Percentiles rank a stretch among this genome's conserved stretches.
phyloP scores from a whole-genome alignment of 2,329 filamentous ascomycete genomes.

The Arthrobotrys pseudoclavata region DNA sequence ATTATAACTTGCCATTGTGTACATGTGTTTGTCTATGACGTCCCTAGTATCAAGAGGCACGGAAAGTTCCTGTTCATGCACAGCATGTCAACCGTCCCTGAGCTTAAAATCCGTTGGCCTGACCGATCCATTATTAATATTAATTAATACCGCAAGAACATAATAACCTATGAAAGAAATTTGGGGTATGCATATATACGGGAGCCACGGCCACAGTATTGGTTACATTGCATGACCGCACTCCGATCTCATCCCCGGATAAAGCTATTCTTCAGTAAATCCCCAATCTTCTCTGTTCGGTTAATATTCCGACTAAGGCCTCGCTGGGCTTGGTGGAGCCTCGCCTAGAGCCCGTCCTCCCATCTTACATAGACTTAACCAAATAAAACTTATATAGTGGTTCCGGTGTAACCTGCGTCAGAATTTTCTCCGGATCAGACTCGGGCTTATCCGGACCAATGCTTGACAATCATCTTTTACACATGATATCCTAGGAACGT shows the following conservation, averaged over 20 bases:
- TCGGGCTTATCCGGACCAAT: constrained; percentile 26
- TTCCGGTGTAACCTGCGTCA: constrained; percentile 15
- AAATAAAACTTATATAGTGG: not conserved
- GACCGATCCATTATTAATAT: constrained; percentile 2
- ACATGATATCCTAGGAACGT: constrained; percentile 4
- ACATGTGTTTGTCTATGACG: not conserved
- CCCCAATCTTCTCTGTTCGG: not conserved
- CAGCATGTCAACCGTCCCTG: not conserved
- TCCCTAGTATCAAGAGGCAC: not conserved
- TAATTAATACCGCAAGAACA: constrained; percentile 2
- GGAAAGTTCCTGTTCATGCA: not conserved
- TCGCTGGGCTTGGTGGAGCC: constrained; percentile 6
- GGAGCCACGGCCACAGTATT: not conserved
- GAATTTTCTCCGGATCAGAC: constrained; percentile 14
- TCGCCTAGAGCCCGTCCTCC: constrained; percentile 20
- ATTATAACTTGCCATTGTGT: too few relatives aligned
- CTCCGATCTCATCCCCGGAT: constrained; percentile 2
- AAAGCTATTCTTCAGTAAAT: not conserved
- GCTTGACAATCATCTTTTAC: not conserved
- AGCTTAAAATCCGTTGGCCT: not conserved
- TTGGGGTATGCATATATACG: constrained; percentile 6
- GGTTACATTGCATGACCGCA: constrained; percentile 18
- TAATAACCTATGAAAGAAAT: not conserved
- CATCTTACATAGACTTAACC: constrained; percentile 25
- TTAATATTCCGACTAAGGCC: constrained; percentile 11